Conservation (phyloP, 129 eudicot species). For the Pittosporum tobira region DNA sequence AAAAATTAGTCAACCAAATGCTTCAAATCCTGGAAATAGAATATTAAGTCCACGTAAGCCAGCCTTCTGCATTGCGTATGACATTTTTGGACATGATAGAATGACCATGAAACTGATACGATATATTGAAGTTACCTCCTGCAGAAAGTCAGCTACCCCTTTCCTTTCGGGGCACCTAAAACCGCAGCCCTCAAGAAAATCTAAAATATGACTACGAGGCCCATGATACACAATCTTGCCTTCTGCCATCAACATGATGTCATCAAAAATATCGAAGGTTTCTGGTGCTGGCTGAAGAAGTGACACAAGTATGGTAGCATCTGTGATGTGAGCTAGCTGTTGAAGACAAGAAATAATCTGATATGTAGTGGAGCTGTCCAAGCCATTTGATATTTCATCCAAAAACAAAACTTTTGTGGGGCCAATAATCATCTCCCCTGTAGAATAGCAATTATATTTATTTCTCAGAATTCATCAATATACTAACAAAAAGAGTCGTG, state of each 20-base stretch:
- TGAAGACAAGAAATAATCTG: slow-evolving; percentile 72
- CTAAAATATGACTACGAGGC: slow-evolving; percentile 40
- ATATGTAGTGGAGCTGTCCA: slow-evolving; percentile 89
- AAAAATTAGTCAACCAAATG: too few relatives aligned
- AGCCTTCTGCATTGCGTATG: too few relatives aligned
- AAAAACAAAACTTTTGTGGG: slow-evolving; percentile 70
- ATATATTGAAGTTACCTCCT: slow-evolving; percentile 50
- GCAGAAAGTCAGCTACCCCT: slow-evolving; percentile 92
- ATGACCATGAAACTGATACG: background rate
- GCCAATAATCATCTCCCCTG: slow-evolving; percentile 92
- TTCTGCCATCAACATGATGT: slow-evolving; percentile 71
- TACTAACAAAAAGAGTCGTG: too few relatives aligned
- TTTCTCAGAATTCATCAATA: background rate
- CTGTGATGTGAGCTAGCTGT: slow-evolving; percentile 66
- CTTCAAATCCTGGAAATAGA: too few relatives aligned
- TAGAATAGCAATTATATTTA: background rate
- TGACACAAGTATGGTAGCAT: slow-evolving; percentile 63
- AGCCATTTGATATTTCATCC: slow-evolving; percentile 91
- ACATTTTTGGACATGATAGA: background rate
- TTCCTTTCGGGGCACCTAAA: slow-evolving; percentile 78
- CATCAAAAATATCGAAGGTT: slow-evolving; percentile 79
- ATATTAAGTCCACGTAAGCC: too few relatives aligned
- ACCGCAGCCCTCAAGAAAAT: slow-evolving; percentile 60
- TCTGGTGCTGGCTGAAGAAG: slow-evolving; percentile 98
- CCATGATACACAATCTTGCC: slow-evolving; percentile 84